Conservation (phyloP, 345 rosid species). For the Durio zibethinus region DNA sequence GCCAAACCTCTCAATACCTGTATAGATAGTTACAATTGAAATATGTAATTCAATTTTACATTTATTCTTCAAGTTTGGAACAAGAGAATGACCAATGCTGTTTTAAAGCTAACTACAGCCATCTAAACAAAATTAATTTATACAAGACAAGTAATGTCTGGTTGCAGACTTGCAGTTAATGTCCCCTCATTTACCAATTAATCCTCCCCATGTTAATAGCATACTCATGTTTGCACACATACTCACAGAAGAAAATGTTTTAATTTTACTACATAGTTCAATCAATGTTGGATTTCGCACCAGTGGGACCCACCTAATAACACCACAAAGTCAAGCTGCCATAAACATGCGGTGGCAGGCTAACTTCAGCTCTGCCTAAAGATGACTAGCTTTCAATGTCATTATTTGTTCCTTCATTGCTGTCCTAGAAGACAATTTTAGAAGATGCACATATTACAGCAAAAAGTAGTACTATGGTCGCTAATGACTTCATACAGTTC, state of each 20-base stretch:
- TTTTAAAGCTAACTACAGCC: not conserved
- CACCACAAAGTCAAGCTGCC: conserved; percentile 8
- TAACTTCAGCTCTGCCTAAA: conserved; percentile 5
- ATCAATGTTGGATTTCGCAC: conserved; percentile 1
- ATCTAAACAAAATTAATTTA: not conserved
- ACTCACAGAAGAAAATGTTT: not conserved
- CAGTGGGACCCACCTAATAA: conserved; percentile 19
- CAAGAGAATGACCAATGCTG: not conserved
- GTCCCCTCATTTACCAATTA: not conserved
- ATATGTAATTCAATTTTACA: not conserved
- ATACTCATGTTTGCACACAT: conserved; percentile 2
- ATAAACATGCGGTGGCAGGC: not conserved
- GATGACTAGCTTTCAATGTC: conserved; percentile 4
- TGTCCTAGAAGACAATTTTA: conserved; percentile 4
- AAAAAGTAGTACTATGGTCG: conserved; percentile 3
- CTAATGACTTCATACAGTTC: conserved; percentile 15
- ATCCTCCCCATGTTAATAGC: not conserved
- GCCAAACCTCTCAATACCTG: not conserved
- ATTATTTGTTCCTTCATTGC: not conserved
- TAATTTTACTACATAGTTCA: conserved; percentile 14
- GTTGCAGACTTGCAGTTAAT: not conserved
- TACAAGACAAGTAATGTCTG: not conserved
- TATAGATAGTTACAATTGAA: not conserved
- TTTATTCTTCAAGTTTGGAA: not conserved
- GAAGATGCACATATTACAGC: conserved; percentile 5